A percentile compares a stretch with the other conserved stretches of the same genome.
Conservation (phyloP, 225 moss, liverwort and hornwort genomes). For the Antitrichia curtipendula region DNA sequence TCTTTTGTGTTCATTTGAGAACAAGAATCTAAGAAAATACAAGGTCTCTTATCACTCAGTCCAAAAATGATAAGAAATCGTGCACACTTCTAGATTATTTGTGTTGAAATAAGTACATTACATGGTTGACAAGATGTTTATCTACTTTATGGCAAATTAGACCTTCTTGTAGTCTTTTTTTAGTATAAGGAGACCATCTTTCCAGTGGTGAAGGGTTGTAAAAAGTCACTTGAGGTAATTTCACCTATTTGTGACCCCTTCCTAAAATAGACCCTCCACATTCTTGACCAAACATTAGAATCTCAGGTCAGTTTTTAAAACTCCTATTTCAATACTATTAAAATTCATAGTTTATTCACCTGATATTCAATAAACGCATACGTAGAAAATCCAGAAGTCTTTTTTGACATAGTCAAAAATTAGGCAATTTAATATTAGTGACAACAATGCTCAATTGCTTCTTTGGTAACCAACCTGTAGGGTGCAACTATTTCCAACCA, state of each 20-base stretch:
- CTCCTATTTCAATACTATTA: background rate
- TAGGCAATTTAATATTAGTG: too few relatives aligned
- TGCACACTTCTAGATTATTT: background rate
- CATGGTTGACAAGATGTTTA: too few relatives aligned
- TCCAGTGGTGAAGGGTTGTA: accelerated
- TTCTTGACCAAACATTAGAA: background rate
- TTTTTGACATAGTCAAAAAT: background rate
- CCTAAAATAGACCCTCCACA: accelerated
- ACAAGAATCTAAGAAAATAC: background rate
- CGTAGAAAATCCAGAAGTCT: accelerated
- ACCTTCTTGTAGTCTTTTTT: background rate
- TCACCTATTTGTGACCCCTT: background rate
- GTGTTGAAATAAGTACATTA: background rate
- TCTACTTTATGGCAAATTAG: background rate
- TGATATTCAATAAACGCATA: background rate
- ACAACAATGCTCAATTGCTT: background rate
- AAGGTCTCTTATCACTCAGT: background rate
- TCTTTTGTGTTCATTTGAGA: background rate
- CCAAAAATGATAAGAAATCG: background rate
- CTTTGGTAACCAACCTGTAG: background rate
- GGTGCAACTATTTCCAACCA: too few relatives aligned
- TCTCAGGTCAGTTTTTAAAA: accelerated
- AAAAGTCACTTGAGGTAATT: background rate
- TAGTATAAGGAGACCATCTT: background rate
- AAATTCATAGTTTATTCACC: background rate